Base-by-base conservation (phyloP, 2,329 filamentous ascomycete genomes). In the Diplodia scrobiculata region DNA sequence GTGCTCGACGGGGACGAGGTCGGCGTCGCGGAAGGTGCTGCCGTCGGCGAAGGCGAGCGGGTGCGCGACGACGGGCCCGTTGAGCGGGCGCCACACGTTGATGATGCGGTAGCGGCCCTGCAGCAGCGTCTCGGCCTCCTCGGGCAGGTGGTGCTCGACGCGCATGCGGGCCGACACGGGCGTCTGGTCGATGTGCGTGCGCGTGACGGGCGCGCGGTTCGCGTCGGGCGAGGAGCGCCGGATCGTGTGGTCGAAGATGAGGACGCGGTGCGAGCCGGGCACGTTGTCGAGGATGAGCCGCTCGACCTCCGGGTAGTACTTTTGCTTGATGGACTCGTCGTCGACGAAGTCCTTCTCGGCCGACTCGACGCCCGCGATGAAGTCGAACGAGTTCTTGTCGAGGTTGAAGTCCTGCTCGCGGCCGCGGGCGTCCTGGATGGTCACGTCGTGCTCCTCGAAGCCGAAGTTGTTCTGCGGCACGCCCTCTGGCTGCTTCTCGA, bases 211-310 rank as follows among this genome's bases (percentile, higher is more conserved):
- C 1, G 80, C 81, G 55, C 92, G 86, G n/a, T 77, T 76, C 0
- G 89, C 84, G 63, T 80, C 77, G 0, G 87, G 84, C n/a, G 27
- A 14, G 11, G 86, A 81, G 50, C 90, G 86, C n/a, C 92, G 89
- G 75, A 96, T 86, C 7, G 92, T 96, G 80, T 97, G 91, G 81
- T 96, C 92, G 79, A 96, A 97, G 74, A 96, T 80, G 70, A 91
- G 81, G 34, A 96, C 81, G 4, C 84, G 83, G 66, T 85, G 83
- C 29, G 86, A 84, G 63, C 89, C 90, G 0, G 89, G 87, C 17
- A 96, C 82, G 66, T 86, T 77, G 38, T 86, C 79, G 2, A 92
- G 79, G 0, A 97, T 80, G 29, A 96, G 80, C 58, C 83, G 76
- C 78, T 93, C 89, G 9, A 96, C 86, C 75, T 97, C 92, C 0